Conservation (phyloP, 208 protist genomes). For the Leishmania lainsoni region DNA sequence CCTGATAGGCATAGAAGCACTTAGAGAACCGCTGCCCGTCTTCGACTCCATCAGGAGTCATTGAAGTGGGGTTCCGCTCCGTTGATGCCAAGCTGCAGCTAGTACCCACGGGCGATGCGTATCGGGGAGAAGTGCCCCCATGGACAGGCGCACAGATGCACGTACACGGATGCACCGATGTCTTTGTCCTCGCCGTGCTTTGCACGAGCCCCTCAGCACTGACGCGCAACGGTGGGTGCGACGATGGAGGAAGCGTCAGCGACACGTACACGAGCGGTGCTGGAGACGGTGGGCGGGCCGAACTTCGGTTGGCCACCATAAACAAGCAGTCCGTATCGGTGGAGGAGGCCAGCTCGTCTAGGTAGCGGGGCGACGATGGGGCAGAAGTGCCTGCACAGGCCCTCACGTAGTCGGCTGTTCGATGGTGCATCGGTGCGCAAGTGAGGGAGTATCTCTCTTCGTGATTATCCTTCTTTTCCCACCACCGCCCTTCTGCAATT, state of each 20-base stretch:
- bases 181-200: background rate
- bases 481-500: background rate
- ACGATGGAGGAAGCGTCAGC: background rate
- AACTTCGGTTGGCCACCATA: background rate
- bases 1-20: background rate
- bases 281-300: constrained; percentile 3
- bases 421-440: background rate
- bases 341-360: constrained; percentile 19
- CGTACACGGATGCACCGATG: background rate
- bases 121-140: background rate
- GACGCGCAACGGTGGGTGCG: background rate
- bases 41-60: background rate
- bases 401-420: background rate
- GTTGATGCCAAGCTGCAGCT: no score
- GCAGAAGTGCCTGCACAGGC: background rate
- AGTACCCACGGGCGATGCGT: background rate
- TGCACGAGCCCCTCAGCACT: background rate
- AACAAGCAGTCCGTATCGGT: constrained; percentile 7
- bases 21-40: background rate
- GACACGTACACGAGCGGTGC: constrained; percentile 18
- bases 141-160: background rate
- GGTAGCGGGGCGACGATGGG: constrained; percentile 3
- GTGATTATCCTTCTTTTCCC: background rate
- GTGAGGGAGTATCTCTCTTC: background rate
- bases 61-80: background rate